Percentiles rank a stretch among this genome's conserved stretches.
These are phyloP conservation scores for Tetrahymena malaccensis DNA, from an alignment of 73 alveolate species.

Conservation along the genomic window DNA sequence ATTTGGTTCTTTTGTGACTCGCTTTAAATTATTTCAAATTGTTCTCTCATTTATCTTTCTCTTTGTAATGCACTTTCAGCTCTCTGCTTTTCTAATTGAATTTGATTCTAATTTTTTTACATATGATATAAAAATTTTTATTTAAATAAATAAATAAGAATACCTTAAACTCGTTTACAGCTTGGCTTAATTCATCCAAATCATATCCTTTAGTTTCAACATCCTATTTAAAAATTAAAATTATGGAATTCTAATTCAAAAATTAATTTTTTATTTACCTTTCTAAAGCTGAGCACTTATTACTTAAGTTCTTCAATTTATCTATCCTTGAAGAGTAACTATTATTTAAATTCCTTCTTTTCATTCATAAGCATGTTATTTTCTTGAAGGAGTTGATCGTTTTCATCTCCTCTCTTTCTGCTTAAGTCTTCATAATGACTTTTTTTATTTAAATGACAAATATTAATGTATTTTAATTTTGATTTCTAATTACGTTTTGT, in stretches of 20 bases:
- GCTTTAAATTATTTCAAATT: background rate
- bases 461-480: background rate
- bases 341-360: background rate
- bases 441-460: background rate
- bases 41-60: background rate
- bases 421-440: background rate
- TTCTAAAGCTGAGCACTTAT: background rate
- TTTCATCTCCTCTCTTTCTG: background rate
- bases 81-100: background rate
- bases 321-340: background rate
- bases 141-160: no score
- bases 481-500: background rate
- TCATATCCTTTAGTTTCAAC: background rate
- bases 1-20: background rate
- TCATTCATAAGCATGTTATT: background rate
- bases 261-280: background rate
- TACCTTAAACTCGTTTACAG: background rate
- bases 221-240: background rate
- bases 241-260: no score
- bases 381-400: background rate
- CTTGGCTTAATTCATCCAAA: background rate
- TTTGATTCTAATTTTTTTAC: background rate
- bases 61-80: background rate
- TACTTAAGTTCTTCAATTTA: background rate
- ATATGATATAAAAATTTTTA: background rate